These are phyloP conservation scores for Chaetomium fimeti DNA, from an alignment of 495 filamentous ascomycete genomes.

Conservation along the genomic window DNA sequence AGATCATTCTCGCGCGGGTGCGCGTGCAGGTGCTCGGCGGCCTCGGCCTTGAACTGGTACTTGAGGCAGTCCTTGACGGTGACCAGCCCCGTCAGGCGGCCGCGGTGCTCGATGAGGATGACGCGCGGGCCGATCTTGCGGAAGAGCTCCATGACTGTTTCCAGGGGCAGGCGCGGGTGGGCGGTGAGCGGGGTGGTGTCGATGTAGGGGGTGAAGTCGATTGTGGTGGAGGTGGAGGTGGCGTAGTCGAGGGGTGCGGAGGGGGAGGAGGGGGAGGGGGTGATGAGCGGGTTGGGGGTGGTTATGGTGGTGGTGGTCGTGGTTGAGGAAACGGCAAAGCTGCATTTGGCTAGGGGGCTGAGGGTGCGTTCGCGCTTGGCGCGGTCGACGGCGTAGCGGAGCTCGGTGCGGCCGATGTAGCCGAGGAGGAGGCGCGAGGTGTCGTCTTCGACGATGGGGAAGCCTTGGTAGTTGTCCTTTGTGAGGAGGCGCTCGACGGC, in stretches of 20 bases:
- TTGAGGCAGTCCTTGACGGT: conserved; percentile 97
- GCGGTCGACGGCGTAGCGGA: conserved; percentile 88
- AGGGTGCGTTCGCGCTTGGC: conserved; percentile 73
- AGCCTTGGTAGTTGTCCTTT: conserved; percentile 88
- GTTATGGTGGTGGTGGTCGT: conserved; percentile 33
- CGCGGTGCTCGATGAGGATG: conserved; percentile 87
- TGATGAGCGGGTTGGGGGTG: conserved; percentile 39
- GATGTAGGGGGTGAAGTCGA: conserved; percentile 87
- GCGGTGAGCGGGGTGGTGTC: conserved; percentile 88
- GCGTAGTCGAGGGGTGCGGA: conserved; percentile 23
- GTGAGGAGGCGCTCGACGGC: conserved; percentile 71
- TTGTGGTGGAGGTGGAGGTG: conserved; percentile 50
- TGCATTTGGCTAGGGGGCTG: conserved; percentile 64
- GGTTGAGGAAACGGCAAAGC: conserved; percentile 57
- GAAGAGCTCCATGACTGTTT: conserved; percentile 98
- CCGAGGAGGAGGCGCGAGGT: conserved; percentile 72
- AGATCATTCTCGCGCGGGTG: conserved; percentile 50
- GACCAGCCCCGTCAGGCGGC: conserved; percentile 76
- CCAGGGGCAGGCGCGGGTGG: conserved; percentile 86
- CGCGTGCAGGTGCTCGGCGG: conserved; percentile 61
- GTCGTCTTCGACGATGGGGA: conserved; percentile 82
- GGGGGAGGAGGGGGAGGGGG: conserved; percentile 25
- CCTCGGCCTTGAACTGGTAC: conserved; percentile 96
- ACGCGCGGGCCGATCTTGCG: conserved; percentile 96
- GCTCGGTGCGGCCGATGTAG: conserved; percentile 92